These are phyloP conservation scores for Talaromyces sp. DNA, from an alignment of 2,329 filamentous ascomycete genomes.

Conservation along the genomic window DNA sequence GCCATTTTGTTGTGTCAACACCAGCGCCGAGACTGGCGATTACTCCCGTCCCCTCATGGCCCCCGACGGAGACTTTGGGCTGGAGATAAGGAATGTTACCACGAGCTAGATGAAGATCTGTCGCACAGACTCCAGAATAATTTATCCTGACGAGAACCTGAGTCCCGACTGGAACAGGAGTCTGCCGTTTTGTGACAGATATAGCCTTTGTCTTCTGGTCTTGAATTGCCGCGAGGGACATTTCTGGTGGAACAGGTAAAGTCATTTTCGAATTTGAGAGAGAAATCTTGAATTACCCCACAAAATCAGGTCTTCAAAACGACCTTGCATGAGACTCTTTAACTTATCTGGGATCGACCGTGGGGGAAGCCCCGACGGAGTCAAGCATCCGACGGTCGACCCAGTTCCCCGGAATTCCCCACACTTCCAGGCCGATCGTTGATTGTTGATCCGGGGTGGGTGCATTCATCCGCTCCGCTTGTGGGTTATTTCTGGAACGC, in stretches of 20 bases:
- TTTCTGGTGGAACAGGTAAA: conserved; percentile 3
- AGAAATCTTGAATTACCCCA: too few species aligned
- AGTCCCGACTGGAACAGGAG: conserved; percentile 26
- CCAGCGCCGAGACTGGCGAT: conserved; percentile 43
- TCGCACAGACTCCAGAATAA: conserved; percentile 44
- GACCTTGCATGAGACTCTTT: too few species aligned
- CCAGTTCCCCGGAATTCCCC: too few species aligned
- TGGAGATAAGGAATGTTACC: conserved; percentile 42
- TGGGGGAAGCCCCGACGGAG: too few species aligned
- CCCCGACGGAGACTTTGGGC: conserved; percentile 38
- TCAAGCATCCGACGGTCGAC: too few species aligned
- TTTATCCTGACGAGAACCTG: conserved; percentile 41
- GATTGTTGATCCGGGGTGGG: too few species aligned
- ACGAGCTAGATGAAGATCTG: conserved; percentile 39
- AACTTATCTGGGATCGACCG: too few species aligned
- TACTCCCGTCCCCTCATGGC: conserved; percentile 52
- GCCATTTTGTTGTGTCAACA: conserved; percentile 25
- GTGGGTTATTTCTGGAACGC: too few species aligned
- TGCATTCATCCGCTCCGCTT: too few species aligned
- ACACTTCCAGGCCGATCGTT: too few species aligned
- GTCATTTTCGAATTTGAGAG: conserved; percentile 4
- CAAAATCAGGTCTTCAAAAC: too few species aligned
- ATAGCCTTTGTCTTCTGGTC: conserved; percentile 8
- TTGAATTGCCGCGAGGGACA: conserved; percentile 8
- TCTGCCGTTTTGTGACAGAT: conserved; percentile 7